phyloP scores from a whole-genome alignment of 176 grass and related monocot species.

The Avena insularis region DNA sequence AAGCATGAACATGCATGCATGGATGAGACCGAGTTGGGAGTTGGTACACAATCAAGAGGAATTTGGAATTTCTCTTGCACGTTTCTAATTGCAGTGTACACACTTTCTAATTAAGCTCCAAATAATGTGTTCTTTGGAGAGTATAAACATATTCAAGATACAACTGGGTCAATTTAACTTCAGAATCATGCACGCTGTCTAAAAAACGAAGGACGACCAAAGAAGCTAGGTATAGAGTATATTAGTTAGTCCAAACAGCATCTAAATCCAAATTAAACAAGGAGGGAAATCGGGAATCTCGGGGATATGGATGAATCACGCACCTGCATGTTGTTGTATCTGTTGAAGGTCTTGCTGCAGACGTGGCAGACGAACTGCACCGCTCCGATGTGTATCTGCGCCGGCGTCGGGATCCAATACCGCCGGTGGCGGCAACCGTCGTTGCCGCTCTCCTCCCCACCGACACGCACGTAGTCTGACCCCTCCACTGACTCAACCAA shows the following conservation, averaged over 20 bases:
- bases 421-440: conserved; percentile 26
- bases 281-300: not conserved
- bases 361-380: conserved; percentile 90
- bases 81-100: not conserved
- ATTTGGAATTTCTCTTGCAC: not conserved
- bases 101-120: not conserved
- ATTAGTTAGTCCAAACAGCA: not conserved
- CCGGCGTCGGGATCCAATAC: conserved; percentile 87
- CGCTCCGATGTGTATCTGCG: conserved; percentile 84
- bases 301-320: not conserved
- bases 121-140: not conserved
- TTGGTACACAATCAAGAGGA: not conserved
- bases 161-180: not conserved
- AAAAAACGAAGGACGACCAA: not conserved
- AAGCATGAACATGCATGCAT: conserved; percentile 1
- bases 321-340: conserved; percentile 99
- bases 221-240: not conserved
- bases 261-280: not conserved
- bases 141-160: not conserved
- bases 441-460: conserved; percentile 15
- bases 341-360: conserved; percentile 90
- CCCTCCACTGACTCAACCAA: conserved; percentile 25
- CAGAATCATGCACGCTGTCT: not conserved
- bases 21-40: not conserved
- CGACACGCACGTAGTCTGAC: not conserved